Conservation (phyloP, 306 rosid genomes). For the Lathyrus aphaca region DNA sequence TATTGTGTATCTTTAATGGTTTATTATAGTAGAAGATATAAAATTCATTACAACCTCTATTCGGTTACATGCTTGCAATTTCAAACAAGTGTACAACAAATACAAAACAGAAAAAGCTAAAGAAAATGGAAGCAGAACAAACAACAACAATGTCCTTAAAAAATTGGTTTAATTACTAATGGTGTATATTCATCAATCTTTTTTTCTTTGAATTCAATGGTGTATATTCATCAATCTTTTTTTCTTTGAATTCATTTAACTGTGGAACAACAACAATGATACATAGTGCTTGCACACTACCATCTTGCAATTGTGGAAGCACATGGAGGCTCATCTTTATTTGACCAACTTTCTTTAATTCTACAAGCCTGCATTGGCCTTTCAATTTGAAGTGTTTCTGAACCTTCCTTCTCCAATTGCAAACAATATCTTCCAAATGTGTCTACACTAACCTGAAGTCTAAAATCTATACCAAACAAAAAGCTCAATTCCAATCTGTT, state of each 20-base stretch:
- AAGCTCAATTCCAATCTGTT: constrained; percentile 90
- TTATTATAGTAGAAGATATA: constrained; percentile 25
- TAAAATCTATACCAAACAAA: constrained; percentile 81
- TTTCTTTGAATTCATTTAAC: constrained; percentile 5
- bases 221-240: constrained; percentile 23
- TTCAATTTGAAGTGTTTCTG: constrained; percentile 68
- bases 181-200: constrained; percentile 32
- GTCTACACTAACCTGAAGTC: constrained; percentile 77
- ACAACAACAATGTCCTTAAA: constrained; percentile 23
- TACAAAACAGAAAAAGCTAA: neutral
- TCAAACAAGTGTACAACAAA: constrained; percentile 15
- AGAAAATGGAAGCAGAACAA: constrained; percentile 32
- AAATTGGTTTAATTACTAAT: constrained; percentile 35
- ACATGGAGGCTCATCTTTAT: constrained; percentile 65
- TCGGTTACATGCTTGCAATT: constrained; percentile 33
- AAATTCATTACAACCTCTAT: constrained; percentile 42
- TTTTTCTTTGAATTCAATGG: constrained; percentile 1
- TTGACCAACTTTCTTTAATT: constrained; percentile 74
- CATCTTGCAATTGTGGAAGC: constrained; percentile 76
- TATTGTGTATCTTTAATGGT: constrained; percentile 27
- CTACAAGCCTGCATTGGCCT: constrained; percentile 79
- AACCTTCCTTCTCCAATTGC: constrained; percentile 68
- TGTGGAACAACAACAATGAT: constrained; percentile 24
- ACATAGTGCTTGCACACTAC: constrained; percentile 38
- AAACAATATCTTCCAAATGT: constrained; percentile 74